phyloP scores from a whole-genome alignment of 129 eudicot species.

The carrot (Daucus carota) region DNA sequence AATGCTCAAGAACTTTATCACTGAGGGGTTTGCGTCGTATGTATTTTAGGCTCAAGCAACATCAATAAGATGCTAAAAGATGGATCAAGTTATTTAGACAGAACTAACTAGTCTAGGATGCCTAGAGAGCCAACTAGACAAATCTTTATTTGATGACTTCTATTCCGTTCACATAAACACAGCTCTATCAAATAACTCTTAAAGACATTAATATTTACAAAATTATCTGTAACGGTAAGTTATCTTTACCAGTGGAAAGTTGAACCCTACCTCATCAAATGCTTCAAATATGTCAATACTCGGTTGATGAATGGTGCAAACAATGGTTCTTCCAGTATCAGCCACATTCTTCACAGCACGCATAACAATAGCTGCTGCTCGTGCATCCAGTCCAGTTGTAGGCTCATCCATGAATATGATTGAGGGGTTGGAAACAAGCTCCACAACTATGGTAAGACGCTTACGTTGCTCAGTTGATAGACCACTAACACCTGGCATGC shows the following conservation, averaged over 20 bases:
- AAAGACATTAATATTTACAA: neutral
- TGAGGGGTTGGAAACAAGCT: constrained; percentile 80
- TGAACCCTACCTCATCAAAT: constrained; percentile 55
- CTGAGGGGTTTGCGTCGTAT: neutral
- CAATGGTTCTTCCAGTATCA: constrained; percentile 70
- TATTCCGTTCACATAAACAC: too few relatives aligned
- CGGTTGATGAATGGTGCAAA: constrained; percentile 81
- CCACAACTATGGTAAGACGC: constrained; percentile 76
- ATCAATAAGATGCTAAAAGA: too few relatives aligned
- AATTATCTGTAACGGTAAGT: neutral
- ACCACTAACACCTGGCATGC: constrained; percentile 68
- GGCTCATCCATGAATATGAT: constrained; percentile 89
- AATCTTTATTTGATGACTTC: too few relatives aligned
- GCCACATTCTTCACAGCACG: constrained; percentile 63
- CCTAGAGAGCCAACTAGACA: too few relatives aligned
- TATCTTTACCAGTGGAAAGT: neutral
- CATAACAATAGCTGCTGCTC: constrained; percentile 83
- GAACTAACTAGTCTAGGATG: too few relatives aligned
- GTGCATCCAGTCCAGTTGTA: constrained; percentile 75
- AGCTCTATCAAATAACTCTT: too few relatives aligned
- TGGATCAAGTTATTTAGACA: neutral
- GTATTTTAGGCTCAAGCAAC: too few relatives aligned
- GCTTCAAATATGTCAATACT: constrained; percentile 76
- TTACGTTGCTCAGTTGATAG: constrained; percentile 82
- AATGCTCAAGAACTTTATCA: neutral